Base-by-base conservation (phyloP, 768 basidiomycete genomes). In the Leccinum subgranulosum region DNA sequence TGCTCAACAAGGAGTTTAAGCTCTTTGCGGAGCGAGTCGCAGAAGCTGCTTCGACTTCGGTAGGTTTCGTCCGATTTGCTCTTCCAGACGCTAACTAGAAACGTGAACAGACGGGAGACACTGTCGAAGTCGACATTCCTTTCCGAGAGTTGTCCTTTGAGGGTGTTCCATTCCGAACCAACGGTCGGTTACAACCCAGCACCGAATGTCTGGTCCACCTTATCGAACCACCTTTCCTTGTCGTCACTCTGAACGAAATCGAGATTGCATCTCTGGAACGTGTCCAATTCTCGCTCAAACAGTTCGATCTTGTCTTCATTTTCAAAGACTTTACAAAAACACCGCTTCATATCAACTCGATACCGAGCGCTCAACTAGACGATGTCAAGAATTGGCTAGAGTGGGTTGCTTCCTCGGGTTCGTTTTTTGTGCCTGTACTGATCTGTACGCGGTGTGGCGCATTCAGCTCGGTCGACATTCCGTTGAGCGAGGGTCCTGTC, bases 371-470 rank as follows among this genome's bases (percentile, higher is more conserved):
- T 2, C 89, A 93, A 64, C 84, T 98, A 67, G 97, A 99, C 67
- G 95, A 95, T 63, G 95, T 99, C 61, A 98, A 98, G 76, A 95
- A 97, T 67, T 99, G 97, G 97, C 82, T 99, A 21, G 94, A 99
- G 94, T 98, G 70, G 62, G 92, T 78, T 11, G 7, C 53, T 25
- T 48, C 48, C 52, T 54, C 51, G 33, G 11, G 7, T 2, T 3
- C 9, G 7, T 34, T 3, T 15, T 39, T 31, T 27, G 17, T 23
- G 55, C 39, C 14, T 34, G 52, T 52, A 34, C 39, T 60, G 55
- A 68, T 31, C 31, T 23, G 33, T 19, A 53, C 43, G 39, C 15
- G 58, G 3, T 27, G 12, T 46, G 29, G 14, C 17, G 25, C n/a
- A 36, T 56, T 54, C 12, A 98, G 95, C 68, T 98, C 95, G 6